These are phyloP conservation scores for Malus asiatica DNA, from an alignment of 306 rosid species.

Conservation along the genomic window DNA sequence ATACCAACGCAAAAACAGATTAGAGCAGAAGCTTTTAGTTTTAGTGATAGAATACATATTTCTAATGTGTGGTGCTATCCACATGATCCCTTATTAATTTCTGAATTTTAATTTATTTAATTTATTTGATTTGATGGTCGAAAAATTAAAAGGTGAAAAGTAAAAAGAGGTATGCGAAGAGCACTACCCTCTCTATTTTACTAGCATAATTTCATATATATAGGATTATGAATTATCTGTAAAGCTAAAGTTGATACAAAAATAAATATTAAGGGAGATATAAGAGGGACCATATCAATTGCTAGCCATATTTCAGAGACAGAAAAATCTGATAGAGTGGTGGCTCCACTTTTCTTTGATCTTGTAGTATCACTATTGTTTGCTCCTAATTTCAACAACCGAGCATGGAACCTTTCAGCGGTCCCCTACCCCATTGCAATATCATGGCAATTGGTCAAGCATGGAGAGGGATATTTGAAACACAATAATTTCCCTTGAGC, in stretches of 20 bases:
- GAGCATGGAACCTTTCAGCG: constrained; percentile 1
- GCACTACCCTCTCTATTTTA: too few relatives aligned
- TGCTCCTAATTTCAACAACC: constrained; percentile 9
- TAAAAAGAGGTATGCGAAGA: too few relatives aligned
- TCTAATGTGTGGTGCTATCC: not conserved
- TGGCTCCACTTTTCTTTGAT: constrained; percentile 3
- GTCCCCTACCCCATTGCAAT: constrained; percentile 6
- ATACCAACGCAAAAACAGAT: not conserved
- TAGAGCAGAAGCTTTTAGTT: not conserved
- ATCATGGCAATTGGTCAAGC: not conserved
- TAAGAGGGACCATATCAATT: not conserved
- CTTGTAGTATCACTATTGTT: not conserved
- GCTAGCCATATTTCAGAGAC: not conserved
- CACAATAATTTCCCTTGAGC: not conserved
- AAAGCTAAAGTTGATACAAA: not conserved
- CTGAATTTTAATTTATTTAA: too few relatives aligned
- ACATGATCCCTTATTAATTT: too few relatives aligned
- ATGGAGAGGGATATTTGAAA: not conserved
- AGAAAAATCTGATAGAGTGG: not conserved
- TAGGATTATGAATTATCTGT: not conserved
- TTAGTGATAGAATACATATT: not conserved
- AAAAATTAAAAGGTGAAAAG: too few relatives aligned
- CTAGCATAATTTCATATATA: too few relatives aligned
- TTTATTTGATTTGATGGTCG: too few relatives aligned
- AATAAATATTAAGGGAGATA: not conserved